These are phyloP conservation scores for Saussurea involucrata DNA, from an alignment of 129 eudicot species.

Conservation along the genomic window DNA sequence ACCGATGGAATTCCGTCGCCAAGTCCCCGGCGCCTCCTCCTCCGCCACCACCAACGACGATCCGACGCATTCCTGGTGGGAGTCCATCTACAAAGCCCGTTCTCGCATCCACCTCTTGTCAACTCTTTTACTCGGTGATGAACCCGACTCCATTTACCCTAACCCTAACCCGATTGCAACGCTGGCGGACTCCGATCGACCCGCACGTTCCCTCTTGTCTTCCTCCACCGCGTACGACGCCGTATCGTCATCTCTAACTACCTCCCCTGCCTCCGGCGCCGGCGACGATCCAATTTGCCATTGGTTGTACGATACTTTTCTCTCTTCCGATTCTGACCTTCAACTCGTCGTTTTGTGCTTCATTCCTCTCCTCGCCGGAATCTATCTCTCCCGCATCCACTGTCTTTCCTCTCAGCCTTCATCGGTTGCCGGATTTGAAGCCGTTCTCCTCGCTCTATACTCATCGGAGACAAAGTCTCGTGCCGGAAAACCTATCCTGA, in stretches of 20 bases:
- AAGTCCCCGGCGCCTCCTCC: conserved; percentile 47
- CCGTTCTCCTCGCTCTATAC: conserved; percentile 65
- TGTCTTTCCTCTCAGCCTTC: conserved; percentile 18
- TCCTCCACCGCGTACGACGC: conserved; percentile 63
- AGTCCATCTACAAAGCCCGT: conserved; percentile 89
- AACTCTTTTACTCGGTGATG: conserved; percentile 45
- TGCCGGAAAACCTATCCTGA: conserved; percentile 56
- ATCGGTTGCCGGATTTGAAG: conserved; percentile 81
- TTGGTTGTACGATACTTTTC: conserved; percentile 90
- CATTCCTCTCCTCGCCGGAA: conserved; percentile 55
- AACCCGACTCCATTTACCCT: not conserved
- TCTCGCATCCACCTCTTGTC: conserved; percentile 68
- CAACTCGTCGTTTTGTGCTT: conserved; percentile 82
- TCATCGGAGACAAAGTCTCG: conserved; percentile 66
- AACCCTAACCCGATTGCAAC: conserved; percentile 56
- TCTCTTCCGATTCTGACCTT: conserved; percentile 73
- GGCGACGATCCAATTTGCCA: conserved; percentile 73
- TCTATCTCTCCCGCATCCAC: conserved; percentile 69
- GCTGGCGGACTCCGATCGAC: conserved; percentile 86
- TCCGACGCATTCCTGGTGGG: conserved; percentile 96
- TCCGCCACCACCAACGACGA: conserved; percentile 42
- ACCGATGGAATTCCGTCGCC: conserved; percentile 39
- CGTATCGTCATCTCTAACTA: conserved; percentile 42
- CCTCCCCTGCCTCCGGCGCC: conserved; percentile 64
- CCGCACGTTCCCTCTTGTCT: conserved; percentile 74